Conservation (phyloP, 23 red algal species). For the Gracilaria vermiculophylla region DNA sequence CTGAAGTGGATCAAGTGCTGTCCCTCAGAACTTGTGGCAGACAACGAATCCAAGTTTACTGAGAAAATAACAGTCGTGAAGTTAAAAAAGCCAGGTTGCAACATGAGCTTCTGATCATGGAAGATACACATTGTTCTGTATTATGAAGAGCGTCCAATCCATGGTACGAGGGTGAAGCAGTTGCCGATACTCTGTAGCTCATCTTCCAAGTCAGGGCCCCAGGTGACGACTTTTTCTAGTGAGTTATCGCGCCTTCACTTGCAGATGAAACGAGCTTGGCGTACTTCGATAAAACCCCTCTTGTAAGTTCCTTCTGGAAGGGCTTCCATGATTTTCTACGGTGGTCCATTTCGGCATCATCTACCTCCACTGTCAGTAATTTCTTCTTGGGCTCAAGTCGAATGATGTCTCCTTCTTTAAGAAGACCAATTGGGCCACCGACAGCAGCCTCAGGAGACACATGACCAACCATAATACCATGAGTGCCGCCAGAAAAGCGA, state of each 20-base stretch:
- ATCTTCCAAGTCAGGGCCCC: neutral
- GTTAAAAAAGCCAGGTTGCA: too few relatives aligned
- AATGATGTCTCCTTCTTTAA: slow-evolving; percentile 93
- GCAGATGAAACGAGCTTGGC: slow-evolving; percentile 74
- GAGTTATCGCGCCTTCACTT: slow-evolving; percentile 90
- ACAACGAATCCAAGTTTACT: too few relatives aligned
- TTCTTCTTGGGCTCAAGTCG: slow-evolving; percentile 72
- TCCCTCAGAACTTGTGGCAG: too few relatives aligned
- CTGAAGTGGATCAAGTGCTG: too few relatives aligned
- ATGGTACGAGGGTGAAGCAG: too few relatives aligned
- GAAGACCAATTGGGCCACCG: slow-evolving; percentile 91
- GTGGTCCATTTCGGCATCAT: slow-evolving; percentile 73
- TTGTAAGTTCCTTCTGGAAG: slow-evolving; percentile 27
- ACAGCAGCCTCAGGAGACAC: slow-evolving; percentile 91
- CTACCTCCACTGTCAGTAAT: slow-evolving; percentile 70
- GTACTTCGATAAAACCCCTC: slow-evolving; percentile 90
- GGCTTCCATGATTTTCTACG: slow-evolving; percentile 75
- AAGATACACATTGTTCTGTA: too few relatives aligned
- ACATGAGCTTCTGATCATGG: too few relatives aligned
- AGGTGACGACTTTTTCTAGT: neutral
- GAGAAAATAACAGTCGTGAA: too few relatives aligned
- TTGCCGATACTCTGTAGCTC: neutral
- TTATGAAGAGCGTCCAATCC: too few relatives aligned
- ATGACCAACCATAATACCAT: slow-evolving; percentile 99
- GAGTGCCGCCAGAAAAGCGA: slow-evolving; percentile 94